These are phyloP conservation scores for Mrakia frigida DNA, from an alignment of 768 basidiomycete genomes.

Conservation along the genomic window DNA sequence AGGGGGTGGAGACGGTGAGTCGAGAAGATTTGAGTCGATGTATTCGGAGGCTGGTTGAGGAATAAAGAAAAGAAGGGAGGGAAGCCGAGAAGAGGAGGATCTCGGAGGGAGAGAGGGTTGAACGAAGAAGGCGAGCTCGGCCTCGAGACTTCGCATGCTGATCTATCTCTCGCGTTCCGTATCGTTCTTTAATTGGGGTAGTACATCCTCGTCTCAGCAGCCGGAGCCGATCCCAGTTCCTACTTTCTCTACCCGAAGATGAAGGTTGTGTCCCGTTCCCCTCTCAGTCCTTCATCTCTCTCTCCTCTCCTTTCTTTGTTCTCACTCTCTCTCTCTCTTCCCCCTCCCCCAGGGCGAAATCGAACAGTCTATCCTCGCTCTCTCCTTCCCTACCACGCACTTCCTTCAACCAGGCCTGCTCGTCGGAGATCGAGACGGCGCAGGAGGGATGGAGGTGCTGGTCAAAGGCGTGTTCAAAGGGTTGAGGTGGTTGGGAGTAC, in stretches of 20 bases:
- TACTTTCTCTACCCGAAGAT: slow-evolving; percentile 36
- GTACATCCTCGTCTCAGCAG: slow-evolving; percentile 41
- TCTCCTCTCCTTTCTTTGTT: no score
- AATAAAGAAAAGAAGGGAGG: not conserved
- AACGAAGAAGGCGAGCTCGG: not conserved
- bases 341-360: slow-evolving; percentile 33
- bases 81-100: not conserved
- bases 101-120: not conserved
- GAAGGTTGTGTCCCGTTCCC: no score
- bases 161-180: no score
- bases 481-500: slow-evolving; percentile 35
- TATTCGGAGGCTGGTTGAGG: not conserved
- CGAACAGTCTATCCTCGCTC: slow-evolving; percentile 37
- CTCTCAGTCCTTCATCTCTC: no score
- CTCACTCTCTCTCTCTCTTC: no score
- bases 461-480: slow-evolving; percentile 35
- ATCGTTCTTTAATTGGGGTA: slow-evolving; percentile 5
- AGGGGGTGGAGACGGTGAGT: slow-evolving; percentile 40
- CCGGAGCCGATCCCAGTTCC: slow-evolving; percentile 34
- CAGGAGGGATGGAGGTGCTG: slow-evolving; percentile 32
- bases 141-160: no score
- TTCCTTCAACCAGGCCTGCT: slow-evolving; percentile 41
- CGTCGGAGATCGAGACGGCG: slow-evolving; percentile 37
- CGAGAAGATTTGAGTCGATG: no score
- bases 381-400: slow-evolving; percentile 37